Conservation (phyloP, 176 grass and related monocot species). For the Lolium perenne region DNA sequence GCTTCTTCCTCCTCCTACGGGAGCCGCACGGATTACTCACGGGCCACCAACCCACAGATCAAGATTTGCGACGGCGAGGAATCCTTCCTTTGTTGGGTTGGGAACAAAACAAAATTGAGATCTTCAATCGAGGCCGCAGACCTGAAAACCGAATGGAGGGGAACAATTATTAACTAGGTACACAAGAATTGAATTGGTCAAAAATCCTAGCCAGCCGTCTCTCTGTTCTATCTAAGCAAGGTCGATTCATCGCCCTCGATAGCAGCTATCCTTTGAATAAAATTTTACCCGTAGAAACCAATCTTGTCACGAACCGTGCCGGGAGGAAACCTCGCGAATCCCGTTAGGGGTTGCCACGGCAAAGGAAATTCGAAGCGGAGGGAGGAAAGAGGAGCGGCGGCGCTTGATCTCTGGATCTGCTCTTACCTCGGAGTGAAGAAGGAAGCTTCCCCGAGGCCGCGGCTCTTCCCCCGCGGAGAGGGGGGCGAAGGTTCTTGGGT, state of each 20-base stretch:
- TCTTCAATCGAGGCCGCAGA: slow-evolving; percentile 20
- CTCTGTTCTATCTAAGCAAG: not conserved
- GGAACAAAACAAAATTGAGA: slow-evolving; percentile 25
- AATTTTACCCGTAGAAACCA: not conserved
- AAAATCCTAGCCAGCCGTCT: not conserved
- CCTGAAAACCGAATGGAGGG: slow-evolving; percentile 16
- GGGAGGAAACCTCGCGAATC: not conserved
- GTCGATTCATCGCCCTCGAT: not conserved
- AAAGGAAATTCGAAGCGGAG: not conserved
- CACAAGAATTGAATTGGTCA: not conserved
- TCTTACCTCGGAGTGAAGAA: slow-evolving; percentile 41
- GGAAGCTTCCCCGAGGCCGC: not conserved
- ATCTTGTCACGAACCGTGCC: not conserved
- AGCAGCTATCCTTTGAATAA: not conserved
- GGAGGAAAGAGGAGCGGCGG: not conserved
- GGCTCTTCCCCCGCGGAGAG: not conserved
- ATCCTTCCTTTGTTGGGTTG: not conserved
- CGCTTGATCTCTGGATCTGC: slow-evolving; percentile 49
- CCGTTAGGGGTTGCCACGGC: not conserved
- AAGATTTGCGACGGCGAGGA: not conserved
- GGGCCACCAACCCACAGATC: not conserved
- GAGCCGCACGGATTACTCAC: not conserved
- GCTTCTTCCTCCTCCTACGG: not conserved
- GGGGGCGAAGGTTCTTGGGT: not conserved
- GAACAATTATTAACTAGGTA: not conserved